Percentiles rank a stretch among this genome's conserved stretches.
These are phyloP conservation scores for Ajuga reptans DNA, from an alignment of 305 asterid species.

Conservation along the genomic window DNA sequence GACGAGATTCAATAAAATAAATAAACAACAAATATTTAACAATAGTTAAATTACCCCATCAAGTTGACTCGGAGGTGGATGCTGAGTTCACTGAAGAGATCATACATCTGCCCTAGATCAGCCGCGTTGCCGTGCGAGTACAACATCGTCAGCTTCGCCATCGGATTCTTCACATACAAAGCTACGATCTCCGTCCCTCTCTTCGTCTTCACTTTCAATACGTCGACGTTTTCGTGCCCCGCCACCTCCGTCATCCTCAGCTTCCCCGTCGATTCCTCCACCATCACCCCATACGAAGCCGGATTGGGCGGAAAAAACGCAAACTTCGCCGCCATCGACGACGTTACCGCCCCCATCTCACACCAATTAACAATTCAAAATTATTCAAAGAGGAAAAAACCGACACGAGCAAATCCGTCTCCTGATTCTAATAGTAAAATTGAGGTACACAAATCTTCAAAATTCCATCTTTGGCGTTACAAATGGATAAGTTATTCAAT, in stretches of 20 bases:
- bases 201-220: constrained; percentile 67
- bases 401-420: neutral
- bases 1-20: neutral
- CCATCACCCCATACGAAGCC: constrained; percentile 61
- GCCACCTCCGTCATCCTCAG: constrained; percentile 77
- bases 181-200: constrained; percentile 75
- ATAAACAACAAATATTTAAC: neutral
- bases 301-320: constrained; percentile 97
- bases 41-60: constrained; percentile 51
- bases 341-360: constrained; percentile 84
- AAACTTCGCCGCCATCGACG: constrained; percentile 91
- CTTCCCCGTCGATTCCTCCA: constrained; percentile 51
- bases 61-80: constrained; percentile 79
- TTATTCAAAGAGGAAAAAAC: neutral
- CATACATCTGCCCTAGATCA: constrained; percentile 98
- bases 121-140: constrained; percentile 99
- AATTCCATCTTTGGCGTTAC: constrained; percentile 14
- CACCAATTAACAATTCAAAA: constrained; percentile 3
- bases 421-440: neutral
- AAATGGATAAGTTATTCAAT: constrained; percentile 19
- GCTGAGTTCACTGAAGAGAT: constrained; percentile 80
- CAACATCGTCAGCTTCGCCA: constrained; percentile 65
- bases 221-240: constrained; percentile 73
- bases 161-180: constrained; percentile 67
- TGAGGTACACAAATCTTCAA: neutral